phyloP scores from a whole-genome alignment of 352 stramenopile genomes.

The Phytophthora hybrid region DNA sequence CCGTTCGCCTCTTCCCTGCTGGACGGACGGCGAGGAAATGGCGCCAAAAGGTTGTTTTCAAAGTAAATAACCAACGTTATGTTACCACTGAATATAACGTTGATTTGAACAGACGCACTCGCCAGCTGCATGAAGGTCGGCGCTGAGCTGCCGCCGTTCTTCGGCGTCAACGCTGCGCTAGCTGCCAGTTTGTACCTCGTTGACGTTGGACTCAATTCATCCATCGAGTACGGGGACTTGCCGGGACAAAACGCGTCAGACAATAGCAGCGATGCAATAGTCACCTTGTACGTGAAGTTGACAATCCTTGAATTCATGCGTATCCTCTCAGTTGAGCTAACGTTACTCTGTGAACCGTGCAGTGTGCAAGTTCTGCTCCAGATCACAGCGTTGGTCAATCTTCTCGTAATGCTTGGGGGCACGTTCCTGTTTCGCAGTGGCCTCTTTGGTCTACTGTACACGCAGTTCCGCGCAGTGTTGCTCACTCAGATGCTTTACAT shows the following conservation, averaged over 20 bases:
- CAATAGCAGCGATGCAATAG: constrained; percentile 50
- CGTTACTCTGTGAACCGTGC: neutral
- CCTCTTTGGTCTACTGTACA: constrained; percentile 66
- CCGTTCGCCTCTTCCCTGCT: constrained; percentile 27
- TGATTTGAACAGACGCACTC: neutral
- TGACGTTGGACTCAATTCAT: constrained; percentile 69
- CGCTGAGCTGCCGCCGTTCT: constrained; percentile 40
- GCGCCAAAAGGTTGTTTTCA: constrained; percentile 39
- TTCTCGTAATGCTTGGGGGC: constrained; percentile 62
- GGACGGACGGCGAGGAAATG: constrained; percentile 45
- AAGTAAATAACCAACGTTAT: constrained; percentile 31
- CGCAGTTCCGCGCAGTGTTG: constrained; percentile 59
- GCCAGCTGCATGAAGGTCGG: constrained; percentile 28
- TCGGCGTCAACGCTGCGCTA: constrained; percentile 49
- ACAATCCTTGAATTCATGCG: no score
- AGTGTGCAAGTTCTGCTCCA: constrained; percentile 78
- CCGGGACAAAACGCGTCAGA: constrained; percentile 39
- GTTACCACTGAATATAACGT: neutral
- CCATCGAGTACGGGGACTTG: constrained; percentile 69
- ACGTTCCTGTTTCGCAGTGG: constrained; percentile 82
- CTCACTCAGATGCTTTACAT: constrained; percentile 64
- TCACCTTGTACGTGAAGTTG: constrained; percentile 56
- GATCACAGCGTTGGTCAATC: constrained; percentile 61
- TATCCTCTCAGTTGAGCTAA: no score
- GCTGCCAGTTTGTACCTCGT: constrained; percentile 55